phyloP scores from a whole-genome alignment of 331 rosid species.

The Prunus yedoensis region DNA sequence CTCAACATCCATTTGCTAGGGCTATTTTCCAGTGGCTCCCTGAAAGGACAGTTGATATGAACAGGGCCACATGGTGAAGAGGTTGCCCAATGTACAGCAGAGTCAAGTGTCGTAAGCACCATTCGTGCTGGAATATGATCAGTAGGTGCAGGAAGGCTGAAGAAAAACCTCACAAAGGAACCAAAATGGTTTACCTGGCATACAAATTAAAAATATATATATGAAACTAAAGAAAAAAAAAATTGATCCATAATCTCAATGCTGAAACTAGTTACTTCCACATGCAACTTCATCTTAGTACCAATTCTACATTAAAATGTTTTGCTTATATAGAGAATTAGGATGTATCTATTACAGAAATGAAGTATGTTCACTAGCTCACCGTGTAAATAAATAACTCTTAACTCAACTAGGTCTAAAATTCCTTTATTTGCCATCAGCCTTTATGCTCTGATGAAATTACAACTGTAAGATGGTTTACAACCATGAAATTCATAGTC shows the following conservation, averaged over 20 bases:
- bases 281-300: constrained; percentile 8
- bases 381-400: background rate
- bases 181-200: constrained; percentile 92
- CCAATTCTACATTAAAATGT: background rate
- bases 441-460: background rate
- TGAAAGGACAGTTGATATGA: constrained; percentile 86
- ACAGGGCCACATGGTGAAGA: constrained; percentile 85
- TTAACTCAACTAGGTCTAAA: background rate
- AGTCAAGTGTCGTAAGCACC: constrained; percentile 88
- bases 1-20: constrained; percentile 63
- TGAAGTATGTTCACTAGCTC: background rate
- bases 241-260: constrained; percentile 8
- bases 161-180: constrained; percentile 89
- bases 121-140: constrained; percentile 75
- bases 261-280: constrained; percentile 8
- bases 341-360: background rate
- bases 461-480: background rate
- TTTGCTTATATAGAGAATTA: background rate
- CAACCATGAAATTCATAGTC: background rate
- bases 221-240: background rate
- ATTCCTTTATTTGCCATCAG: background rate
- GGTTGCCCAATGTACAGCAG: constrained; percentile 84
- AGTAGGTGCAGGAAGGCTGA: constrained; percentile 80
- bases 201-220: constrained; percentile 14
- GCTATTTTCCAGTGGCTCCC: constrained; percentile 87